Percentiles rank a stretch among this genome's conserved stretches.
Evolutionary conservation across 2,329 filamentous ascomycete genomes (phyloP).

Genomic region (Xylariaceae sp.): DNA sequence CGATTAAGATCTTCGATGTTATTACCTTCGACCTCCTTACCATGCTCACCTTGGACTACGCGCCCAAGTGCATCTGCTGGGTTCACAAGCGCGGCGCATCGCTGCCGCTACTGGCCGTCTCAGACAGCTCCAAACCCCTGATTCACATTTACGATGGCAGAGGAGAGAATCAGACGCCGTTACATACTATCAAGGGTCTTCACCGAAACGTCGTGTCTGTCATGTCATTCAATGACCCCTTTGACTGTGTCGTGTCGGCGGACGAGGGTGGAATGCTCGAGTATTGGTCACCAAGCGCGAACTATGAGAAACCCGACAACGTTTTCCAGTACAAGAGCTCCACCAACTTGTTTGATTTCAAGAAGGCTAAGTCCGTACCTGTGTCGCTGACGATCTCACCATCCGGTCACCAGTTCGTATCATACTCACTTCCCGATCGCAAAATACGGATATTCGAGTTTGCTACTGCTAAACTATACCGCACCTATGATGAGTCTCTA

Average conservation of each 20-base stretch:
- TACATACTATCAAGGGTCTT: conserved; percentile 74
- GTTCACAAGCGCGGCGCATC: conserved; percentile 85
- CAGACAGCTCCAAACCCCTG: conserved; percentile 63
- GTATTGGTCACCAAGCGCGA: conserved; percentile 81
- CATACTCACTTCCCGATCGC: conserved; percentile 87
- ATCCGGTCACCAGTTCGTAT: conserved; percentile 77
- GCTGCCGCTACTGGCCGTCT: conserved; percentile 77
- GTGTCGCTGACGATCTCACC: conserved; percentile 80
- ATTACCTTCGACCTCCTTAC: conserved; percentile 83
- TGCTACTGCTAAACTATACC: conserved; percentile 75
- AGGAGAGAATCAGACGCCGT: conserved; percentile 68
- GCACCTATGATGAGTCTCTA: conserved; percentile 93
- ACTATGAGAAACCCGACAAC: conserved; percentile 83
- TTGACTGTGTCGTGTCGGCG: conserved; percentile 84
- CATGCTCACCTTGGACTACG: conserved; percentile 72
- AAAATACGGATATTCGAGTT: conserved; percentile 95
- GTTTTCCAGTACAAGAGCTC: conserved; percentile 92
- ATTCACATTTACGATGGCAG: conserved; percentile 86
- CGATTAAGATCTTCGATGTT: conserved; percentile 74
- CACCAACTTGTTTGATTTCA: conserved; percentile 94
- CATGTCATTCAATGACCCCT: conserved; percentile 84
- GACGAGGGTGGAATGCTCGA: conserved; percentile 93
- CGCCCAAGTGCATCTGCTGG: conserved; percentile 82
- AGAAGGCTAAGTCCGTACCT: conserved; percentile 84
- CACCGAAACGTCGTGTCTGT: conserved; percentile 76